Percentiles rank a stretch among this genome's conserved stretches.
phyloP scores from a whole-genome alignment of 768 basidiomycete genomes.

The Calocera viscosa region DNA sequence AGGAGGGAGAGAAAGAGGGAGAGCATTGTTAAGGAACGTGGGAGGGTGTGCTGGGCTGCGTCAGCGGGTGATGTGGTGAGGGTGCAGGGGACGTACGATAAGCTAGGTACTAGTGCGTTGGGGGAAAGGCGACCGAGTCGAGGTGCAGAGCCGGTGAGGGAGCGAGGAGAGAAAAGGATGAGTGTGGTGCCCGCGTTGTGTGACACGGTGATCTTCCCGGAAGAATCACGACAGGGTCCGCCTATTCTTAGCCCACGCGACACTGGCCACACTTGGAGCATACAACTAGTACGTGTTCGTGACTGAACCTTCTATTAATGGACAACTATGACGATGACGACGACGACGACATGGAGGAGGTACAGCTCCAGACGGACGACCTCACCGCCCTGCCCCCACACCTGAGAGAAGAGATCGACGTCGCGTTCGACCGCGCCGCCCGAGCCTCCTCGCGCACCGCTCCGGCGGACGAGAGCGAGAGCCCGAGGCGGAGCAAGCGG shows the following conservation, averaged over 20 bases:
- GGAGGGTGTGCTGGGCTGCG: background rate
- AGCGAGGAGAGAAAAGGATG: no score
- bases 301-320: background rate
- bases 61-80: background rate
- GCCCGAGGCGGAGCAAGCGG: background rate
- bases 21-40: constrained; percentile 2
- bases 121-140: no score
- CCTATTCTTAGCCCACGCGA: no score
- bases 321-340: background rate
- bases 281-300: background rate
- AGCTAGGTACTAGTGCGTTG: background rate
- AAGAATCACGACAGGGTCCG: no score
- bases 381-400: background rate
- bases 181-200: no score
- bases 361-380: background rate
- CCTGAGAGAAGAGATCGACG: background rate
- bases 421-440: background rate
- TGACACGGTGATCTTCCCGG: no score
- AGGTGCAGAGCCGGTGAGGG: no score
- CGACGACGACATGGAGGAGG: background rate
- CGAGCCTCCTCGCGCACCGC: background rate
- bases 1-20: constrained; percentile 18
- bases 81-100: background rate
- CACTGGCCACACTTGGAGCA: background rate
- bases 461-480: background rate